Percentiles rank a stretch among this genome's conserved stretches.
Conservation (phyloP, 768 basidiomycete species). For the Suillus subluteus region DNA sequence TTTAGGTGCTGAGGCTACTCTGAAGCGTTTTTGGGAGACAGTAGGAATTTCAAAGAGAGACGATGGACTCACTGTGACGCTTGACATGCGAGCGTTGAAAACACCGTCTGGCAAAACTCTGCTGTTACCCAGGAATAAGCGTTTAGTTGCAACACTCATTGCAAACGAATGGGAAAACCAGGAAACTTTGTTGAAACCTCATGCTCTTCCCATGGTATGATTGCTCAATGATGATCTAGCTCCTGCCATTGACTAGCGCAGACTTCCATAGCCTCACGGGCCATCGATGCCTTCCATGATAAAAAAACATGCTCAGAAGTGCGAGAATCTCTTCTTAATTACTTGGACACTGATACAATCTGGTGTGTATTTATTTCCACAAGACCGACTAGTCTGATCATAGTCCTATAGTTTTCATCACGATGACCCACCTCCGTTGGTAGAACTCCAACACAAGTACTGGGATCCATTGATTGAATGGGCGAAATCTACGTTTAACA, state of each 20-base stretch:
- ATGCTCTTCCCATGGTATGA: slow-evolving; percentile 87
- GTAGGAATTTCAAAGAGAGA: slow-evolving; percentile 73
- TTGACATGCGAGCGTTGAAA: slow-evolving; percentile 85
- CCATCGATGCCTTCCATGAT: slow-evolving; percentile 77
- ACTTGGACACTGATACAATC: slow-evolving; percentile 94
- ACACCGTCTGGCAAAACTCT: slow-evolving; percentile 85
- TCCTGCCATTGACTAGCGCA: slow-evolving; percentile 35
- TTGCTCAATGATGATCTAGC: slow-evolving; percentile 4
- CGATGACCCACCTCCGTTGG: slow-evolving; percentile 74
- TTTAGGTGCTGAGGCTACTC: slow-evolving; percentile 81
- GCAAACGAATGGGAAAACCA: slow-evolving; percentile 98
- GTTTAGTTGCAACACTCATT: slow-evolving; percentile 79
- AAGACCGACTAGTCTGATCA: slow-evolving; percentile 10
- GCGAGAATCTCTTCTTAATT: slow-evolving; percentile 70
- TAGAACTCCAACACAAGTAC: slow-evolving; percentile 74
- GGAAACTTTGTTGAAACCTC: slow-evolving; percentile 80
- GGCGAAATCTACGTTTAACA: slow-evolving; percentile 65
- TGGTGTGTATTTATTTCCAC: slow-evolving; percentile 53
- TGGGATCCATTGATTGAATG: slow-evolving; percentile 91
- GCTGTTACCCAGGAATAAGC: slow-evolving; percentile 68
- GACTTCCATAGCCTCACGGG: slow-evolving; percentile 92
- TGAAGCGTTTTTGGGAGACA: slow-evolving; percentile 93
- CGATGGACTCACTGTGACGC: slow-evolving; percentile 60
- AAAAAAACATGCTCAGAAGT: slow-evolving; percentile 61
- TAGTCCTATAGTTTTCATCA: slow-evolving; percentile 70